phyloP scores from a whole-genome alignment of 106 monocot species.

The Gastrodia elata region DNA sequence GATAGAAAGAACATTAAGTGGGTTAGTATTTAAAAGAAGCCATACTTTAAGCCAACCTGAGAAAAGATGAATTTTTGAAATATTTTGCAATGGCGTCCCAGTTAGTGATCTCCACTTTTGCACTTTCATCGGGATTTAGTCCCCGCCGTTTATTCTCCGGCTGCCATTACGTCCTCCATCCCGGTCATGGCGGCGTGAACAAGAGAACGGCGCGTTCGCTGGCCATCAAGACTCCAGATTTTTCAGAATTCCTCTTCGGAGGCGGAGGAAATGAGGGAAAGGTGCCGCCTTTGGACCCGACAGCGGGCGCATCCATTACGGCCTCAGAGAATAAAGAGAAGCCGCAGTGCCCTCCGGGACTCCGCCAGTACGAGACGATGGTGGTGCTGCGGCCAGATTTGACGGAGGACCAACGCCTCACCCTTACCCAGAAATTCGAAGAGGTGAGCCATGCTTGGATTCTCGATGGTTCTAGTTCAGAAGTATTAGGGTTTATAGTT shows the following conservation, averaged over 20 bases:
- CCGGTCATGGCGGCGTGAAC: background rate
- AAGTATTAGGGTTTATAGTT: too few species aligned
- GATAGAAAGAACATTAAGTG: background rate
- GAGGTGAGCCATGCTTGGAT: constrained; percentile 37
- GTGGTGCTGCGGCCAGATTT: constrained; percentile 86
- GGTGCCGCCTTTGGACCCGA: constrained; percentile 5
- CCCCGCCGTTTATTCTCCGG: background rate
- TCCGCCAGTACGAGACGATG: constrained; percentile 91
- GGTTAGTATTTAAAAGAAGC: too few species aligned
- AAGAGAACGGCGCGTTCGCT: background rate
- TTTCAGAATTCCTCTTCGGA: constrained; percentile 69
- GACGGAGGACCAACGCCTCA: constrained; percentile 76
- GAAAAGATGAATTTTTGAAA: too few species aligned
- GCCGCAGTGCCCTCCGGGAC: constrained; percentile 82
- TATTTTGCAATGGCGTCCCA: too few species aligned
- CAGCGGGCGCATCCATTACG: constrained; percentile 30
- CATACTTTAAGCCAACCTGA: too few species aligned
- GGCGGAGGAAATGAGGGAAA: constrained; percentile 9
- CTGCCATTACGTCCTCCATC: background rate
- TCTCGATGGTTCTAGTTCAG: too few species aligned
- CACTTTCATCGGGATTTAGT: constrained; percentile 2
- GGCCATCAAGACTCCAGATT: constrained; percentile 35
- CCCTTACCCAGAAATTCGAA: constrained; percentile 73
- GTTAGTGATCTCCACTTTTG: constrained; percentile 14
- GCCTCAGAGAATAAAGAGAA: constrained; percentile 58